A percentile compares a stretch with the other conserved stretches of the same genome.
Conservation (phyloP, 1,284 basidiomycete species). For the Irpex sp. region DNA sequence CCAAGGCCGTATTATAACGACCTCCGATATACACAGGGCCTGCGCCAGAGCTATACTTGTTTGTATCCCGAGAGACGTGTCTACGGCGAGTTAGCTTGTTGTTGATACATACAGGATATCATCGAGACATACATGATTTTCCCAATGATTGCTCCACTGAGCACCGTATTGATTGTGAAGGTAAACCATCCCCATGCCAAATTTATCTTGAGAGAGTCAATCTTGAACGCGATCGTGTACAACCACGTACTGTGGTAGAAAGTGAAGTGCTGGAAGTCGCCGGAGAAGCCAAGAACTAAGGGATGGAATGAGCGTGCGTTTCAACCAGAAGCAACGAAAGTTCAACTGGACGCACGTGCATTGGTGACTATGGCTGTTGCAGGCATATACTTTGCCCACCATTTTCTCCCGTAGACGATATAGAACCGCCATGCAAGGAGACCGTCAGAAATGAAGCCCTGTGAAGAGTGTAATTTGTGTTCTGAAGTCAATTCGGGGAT, state of each 20-base stretch:
- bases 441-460: slow-evolving; percentile 23
- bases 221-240: slow-evolving; percentile 18
- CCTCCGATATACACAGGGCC: too few relatives aligned
- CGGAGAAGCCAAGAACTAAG: slow-evolving; percentile 22
- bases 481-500: too few relatives aligned
- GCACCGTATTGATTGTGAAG: slow-evolving; percentile 20
- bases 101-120: background rate
- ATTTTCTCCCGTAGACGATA: slow-evolving; percentile 15
- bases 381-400: slow-evolving; percentile 21
- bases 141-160: slow-evolving; percentile 19
- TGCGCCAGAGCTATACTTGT: background rate
- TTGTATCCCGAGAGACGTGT: background rate
- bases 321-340: background rate
- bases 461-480: background rate
- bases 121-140: slow-evolving; percentile 17
- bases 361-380: slow-evolving; percentile 15
- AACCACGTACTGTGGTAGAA: slow-evolving; percentile 13
- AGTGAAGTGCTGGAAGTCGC: slow-evolving; percentile 18
- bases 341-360: slow-evolving; percentile 11
- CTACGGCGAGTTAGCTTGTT: background rate
- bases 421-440: slow-evolving; percentile 24
- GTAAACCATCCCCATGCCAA: slow-evolving; percentile 25
- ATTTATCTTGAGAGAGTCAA: slow-evolving; percentile 18
- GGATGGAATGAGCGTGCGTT: background rate
- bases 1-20: slow-evolving; percentile 11